A percentile compares a stretch with the other conserved stretches of the same genome.
Evolutionary conservation across 2,329 filamentous ascomycete genomes (phyloP).

Genomic region (Lasiodiplodia gonubiensis): DNA sequence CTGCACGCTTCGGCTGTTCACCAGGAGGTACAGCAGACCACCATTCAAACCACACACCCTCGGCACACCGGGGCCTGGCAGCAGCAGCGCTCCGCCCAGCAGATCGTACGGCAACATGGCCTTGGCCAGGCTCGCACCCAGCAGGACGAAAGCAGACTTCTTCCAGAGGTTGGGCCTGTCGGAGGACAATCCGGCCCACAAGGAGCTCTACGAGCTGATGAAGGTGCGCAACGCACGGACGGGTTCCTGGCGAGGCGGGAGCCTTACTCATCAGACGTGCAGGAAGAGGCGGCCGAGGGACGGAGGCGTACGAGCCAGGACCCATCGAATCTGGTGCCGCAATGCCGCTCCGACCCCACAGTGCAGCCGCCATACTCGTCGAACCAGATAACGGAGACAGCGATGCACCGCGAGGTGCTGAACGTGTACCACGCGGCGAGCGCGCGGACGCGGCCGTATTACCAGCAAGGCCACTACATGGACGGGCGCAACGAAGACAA

Average conservation of each 20-base stretch:
- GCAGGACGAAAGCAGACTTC: slow-evolving; percentile 43
- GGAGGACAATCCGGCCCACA: slow-evolving; percentile 44
- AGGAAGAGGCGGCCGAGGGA: slow-evolving; percentile 53
- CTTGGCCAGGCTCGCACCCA: slow-evolving; percentile 27
- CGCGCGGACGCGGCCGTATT: slow-evolving; percentile 47
- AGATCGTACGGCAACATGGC: slow-evolving; percentile 22
- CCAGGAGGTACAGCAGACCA: slow-evolving; percentile 17
- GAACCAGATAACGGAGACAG: slow-evolving; percentile 56
- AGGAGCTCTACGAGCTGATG: slow-evolving; percentile 50
- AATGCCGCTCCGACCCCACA: slow-evolving; percentile 42
- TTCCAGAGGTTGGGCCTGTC: slow-evolving; percentile 51
- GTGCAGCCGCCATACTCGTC: slow-evolving; percentile 51
- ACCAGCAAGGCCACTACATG: slow-evolving; percentile 49
- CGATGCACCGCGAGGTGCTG: slow-evolving; percentile 52
- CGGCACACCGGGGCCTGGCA: neutral
- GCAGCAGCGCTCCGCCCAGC: slow-evolving; percentile 14
- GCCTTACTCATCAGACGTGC: slow-evolving; percentile 24
- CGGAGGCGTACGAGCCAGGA: slow-evolving; percentile 50
- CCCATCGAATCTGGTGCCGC: slow-evolving; percentile 46
- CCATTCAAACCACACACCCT: slow-evolving; percentile 12
- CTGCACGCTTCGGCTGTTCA: slow-evolving; percentile 16
- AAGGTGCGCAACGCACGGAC: slow-evolving; percentile 43
- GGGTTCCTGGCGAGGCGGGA: neutral
- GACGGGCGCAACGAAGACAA: slow-evolving; percentile 53
- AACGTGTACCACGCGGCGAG: slow-evolving; percentile 49